Base-by-base conservation (phyloP, 176 grass and related monocot genomes). In the Cocos nucifera region DNA sequence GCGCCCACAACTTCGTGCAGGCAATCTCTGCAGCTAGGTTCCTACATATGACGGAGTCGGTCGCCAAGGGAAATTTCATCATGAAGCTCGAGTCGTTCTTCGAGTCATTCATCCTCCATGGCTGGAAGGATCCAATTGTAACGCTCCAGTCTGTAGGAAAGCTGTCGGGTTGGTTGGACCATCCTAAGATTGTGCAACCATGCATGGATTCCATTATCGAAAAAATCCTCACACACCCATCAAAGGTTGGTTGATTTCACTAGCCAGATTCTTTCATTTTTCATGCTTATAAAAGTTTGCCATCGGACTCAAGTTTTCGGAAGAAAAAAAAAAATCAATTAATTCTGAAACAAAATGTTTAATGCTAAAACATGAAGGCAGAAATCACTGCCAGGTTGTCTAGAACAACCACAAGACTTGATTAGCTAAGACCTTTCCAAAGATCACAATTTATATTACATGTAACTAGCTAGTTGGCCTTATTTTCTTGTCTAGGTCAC, bases 31-130 rank as follows among this genome's bases (percentile, higher is more conserved):
- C 83, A 4, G 87, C 92, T 10, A 81, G 70, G 73, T 97, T 85
- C 69, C 72, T 97, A 59, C 76, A 81, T 69, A 97, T 91, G 92
- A 90, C 87, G 5, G 92, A 97, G 78, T 67, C 73, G 6, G 83
- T 78, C 1, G 65, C 80, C 83, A 90, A 79, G 81, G 84, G 83
- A 0, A 91, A 97, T 77, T 78, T 97, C 9, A 76, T 80, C 18
- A 61, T 60, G n/a, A 97, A 91, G 70, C 92, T 91, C 1, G 87
- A 97, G 51, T 19, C 35, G 6, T 97, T 97, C 79, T 91, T 90
- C 32, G 75, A 90, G 1, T 75, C 83, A 1, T 88, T 83, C 72
- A 86, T 97, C 64, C 73, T 97, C 20, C 80, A 80, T 7, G 87
- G 92, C 1, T 97, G 92, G 92, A 78, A 76, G 87, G 92, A 97